Evolutionary conservation across 2,329 filamentous ascomycete species (phyloP).

Genomic region (Nigrospora oryzae): DNA sequence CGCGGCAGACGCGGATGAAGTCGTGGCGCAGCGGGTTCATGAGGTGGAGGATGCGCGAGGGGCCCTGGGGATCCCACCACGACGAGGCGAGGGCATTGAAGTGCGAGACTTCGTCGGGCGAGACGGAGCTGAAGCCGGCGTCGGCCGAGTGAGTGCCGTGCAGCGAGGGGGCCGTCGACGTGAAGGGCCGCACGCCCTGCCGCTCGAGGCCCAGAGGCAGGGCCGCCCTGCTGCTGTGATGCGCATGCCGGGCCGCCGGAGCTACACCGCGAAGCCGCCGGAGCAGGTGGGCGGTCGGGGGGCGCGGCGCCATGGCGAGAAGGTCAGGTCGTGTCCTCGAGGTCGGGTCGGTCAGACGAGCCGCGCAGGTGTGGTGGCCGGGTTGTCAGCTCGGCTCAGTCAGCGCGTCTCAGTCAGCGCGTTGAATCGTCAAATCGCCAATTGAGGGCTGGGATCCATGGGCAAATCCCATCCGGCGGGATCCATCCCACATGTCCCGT

Average conservation of each 20-base stretch:
- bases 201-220: too few species aligned
- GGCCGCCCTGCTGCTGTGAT: not conserved
- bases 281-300: constrained; percentile 1
- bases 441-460: too few species aligned
- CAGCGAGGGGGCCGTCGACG: constrained; percentile 1
- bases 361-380: too few species aligned
- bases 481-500: too few species aligned
- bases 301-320: not conserved
- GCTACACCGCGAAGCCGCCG: constrained; percentile 2
- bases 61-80: constrained; percentile 96
- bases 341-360: too few species aligned
- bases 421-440: too few species aligned
- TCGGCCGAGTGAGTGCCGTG: constrained; percentile 12
- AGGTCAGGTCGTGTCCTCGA: too few species aligned
- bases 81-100: constrained; percentile 88
- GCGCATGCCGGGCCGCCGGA: not conserved
- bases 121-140: constrained; percentile 60
- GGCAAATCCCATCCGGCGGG: too few species aligned
- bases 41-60: constrained; percentile 84
- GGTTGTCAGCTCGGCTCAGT: not conserved
- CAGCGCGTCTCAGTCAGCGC: not conserved
- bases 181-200: not conserved
- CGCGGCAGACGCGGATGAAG: constrained; percentile 72
- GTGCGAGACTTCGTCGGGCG: constrained; percentile 82
- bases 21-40: constrained; percentile 97